Evolutionary conservation across 192 early-diverging fungal genomes (phyloP), one percentile per base, ranked within the genome.

Genomic region (Coemansia sp.): DNA sequence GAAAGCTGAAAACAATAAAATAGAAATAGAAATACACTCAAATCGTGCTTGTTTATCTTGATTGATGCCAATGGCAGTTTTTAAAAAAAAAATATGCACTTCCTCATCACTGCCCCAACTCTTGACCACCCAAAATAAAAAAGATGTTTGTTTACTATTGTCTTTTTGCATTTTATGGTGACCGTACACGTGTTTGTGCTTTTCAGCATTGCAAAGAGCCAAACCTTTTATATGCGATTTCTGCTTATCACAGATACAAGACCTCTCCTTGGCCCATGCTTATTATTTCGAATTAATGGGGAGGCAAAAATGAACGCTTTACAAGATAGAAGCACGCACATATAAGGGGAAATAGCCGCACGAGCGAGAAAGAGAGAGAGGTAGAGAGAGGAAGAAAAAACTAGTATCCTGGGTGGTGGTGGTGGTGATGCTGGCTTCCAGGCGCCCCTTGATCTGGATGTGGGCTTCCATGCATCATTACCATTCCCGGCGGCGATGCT

Each of bases 401-500:
- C 10, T 43, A 49, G 56, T 57, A 58, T 3, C 55, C 31, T 16
- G 52, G 23, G 26, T 67, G 66, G 49, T 60, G 70, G 34, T 45
- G 52, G 40, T 43, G 21, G 52, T 60, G 58, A 31, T 60, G 70
- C 26, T 45, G 49, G 64, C 49, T 64, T 64, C 67, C 49, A 28
- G 63, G 64, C 39, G 63, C 42, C 12, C 49, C 40, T 35, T 80
- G 78, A 28, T 80, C 72, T 0, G 71, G 71, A 33, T 71, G 78
- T 16, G 72, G 66, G 31, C 53, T 63, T n/a, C 58, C 63, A 29
- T 72, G 78, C 73, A 75, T 72, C 69, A 81, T 81, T 2, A 58
- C 73, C 57, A 81, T 81, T n/a, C 67, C 67, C 12, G 78, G 78
- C 45, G 66, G 66, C 42, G 74, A 71, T 29, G 68, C 49, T 15